phyloP scores from a whole-genome alignment of 495 filamentous ascomycete genomes.

The Aspergillus affinis region DNA sequence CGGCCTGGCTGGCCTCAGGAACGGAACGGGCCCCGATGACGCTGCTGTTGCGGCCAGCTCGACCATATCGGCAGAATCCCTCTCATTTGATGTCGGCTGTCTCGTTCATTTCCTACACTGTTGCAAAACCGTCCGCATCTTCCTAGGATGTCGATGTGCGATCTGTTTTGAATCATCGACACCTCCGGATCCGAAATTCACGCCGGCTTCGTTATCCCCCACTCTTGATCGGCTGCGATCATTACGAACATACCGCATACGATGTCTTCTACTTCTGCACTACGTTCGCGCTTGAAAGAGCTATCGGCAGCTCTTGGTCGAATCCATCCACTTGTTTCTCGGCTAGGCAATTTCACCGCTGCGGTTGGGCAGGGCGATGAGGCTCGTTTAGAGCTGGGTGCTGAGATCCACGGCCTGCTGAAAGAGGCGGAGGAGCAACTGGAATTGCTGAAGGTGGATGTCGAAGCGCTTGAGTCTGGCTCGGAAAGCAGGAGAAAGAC shows the following conservation, averaged over 20 bases:
- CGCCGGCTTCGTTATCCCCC: background rate
- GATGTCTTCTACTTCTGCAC: conserved; percentile 56
- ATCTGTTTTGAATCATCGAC: background rate
- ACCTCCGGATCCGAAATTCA: background rate
- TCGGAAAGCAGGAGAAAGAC: conserved; percentile 41
- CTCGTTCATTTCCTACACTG: background rate
- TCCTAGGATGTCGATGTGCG: background rate
- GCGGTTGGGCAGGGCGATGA: conserved; percentile 60
- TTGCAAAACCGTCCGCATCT: background rate
- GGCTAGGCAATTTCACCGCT: conserved; percentile 67
- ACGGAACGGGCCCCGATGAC: conserved; percentile 6
- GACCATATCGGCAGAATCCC: background rate
- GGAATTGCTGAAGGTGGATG: conserved; percentile 76
- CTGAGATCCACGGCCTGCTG: conserved; percentile 78
- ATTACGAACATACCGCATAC: conserved; percentile 16
- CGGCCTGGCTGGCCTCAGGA: conserved; percentile 21
- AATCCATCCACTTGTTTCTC: conserved; percentile 70
- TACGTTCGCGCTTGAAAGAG: conserved; percentile 65
- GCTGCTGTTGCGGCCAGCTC: conserved; percentile 8
- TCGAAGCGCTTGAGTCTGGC: conserved; percentile 59
- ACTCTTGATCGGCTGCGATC: conserved; percentile 4
- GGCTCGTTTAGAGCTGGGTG: conserved; percentile 71
- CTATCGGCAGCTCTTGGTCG: conserved; percentile 68
- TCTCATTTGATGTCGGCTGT: background rate
- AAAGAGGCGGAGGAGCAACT: conserved; percentile 86